Percentiles rank a stretch among this genome's conserved stretches.
Conservation (phyloP, 257 asterid genomes). For the Perilla frutescens region DNA sequence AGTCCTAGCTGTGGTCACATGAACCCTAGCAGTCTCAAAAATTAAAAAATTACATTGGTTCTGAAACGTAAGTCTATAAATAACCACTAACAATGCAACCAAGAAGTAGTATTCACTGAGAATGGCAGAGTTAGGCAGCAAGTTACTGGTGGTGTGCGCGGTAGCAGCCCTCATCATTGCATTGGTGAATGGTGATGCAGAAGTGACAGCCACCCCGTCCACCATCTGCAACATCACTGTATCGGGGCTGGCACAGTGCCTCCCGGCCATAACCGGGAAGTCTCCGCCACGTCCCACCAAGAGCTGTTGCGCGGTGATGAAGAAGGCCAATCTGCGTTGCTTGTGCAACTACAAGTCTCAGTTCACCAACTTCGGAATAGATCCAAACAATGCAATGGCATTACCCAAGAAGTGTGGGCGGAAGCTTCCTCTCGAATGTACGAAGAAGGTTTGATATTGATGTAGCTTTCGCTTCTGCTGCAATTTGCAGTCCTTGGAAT, state of each 20-base stretch:
- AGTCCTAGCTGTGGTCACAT: conserved; percentile 8
- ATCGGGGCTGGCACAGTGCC: conserved; percentile 50
- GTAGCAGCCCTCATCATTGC: conserved; percentile 3
- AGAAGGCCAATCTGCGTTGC: conserved; percentile 48
- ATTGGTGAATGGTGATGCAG: conserved; percentile 10
- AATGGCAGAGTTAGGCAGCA: conserved; percentile 29
- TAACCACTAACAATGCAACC: not conserved
- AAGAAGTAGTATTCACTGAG: not conserved
- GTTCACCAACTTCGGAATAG: conserved; percentile 40
- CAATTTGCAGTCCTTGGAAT: too few species aligned
- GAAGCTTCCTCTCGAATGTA: conserved; percentile 43
- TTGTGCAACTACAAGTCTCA: conserved; percentile 50
- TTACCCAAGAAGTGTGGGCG: conserved; percentile 50
- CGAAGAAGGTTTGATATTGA: not conserved
- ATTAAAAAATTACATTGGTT: too few species aligned
- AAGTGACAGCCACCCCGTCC: conserved; percentile 27
- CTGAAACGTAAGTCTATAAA: conserved; percentile 7
- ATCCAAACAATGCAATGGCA: conserved; percentile 51
- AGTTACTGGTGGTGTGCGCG: not conserved
- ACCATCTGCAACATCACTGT: conserved; percentile 52
- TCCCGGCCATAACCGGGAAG: conserved; percentile 57
- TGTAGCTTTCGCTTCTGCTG: too few species aligned
- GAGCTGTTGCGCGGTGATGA: conserved; percentile 47
- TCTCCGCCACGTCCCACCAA: conserved; percentile 48
- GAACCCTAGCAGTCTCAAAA: not conserved